Conservation (phyloP, 305 asterid species). For the Salvia sclarea region DNA sequence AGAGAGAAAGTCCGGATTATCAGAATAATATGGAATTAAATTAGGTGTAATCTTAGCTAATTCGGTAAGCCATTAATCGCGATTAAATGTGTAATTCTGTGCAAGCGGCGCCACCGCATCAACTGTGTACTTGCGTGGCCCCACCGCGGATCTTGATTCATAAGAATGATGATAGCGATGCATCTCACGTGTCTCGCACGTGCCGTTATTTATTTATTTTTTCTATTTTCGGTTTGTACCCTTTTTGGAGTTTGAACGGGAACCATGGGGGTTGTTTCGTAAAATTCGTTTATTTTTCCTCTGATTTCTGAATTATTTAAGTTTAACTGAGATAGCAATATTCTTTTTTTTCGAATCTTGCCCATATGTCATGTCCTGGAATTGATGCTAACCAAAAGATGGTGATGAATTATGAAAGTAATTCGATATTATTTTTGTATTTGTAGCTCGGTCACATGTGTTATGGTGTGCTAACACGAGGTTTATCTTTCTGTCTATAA, state of each 20-base stretch:
- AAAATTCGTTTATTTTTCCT: no score
- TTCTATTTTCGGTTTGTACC: slow-evolving; percentile 4
- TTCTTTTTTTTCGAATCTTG: no score
- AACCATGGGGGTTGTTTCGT: neutral
- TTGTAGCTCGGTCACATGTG: no score
- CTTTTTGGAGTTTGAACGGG: neutral
- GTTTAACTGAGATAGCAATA: no score
- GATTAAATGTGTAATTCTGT: neutral
- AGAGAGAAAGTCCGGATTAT: slow-evolving; percentile 1
- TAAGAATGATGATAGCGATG: slow-evolving; percentile 8
- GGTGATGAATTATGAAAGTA: no score
- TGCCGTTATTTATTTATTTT: slow-evolving; percentile 21
- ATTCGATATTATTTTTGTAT: no score
- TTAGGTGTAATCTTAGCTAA: slow-evolving; percentile 26
- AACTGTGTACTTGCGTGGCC: slow-evolving; percentile 25
- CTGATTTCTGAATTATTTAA: no score
- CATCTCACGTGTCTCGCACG: slow-evolving; percentile 41
- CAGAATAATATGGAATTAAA: slow-evolving; percentile 7
- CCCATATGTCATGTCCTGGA: no score
- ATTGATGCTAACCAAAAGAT: no score
- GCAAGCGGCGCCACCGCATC: slow-evolving; percentile 35
- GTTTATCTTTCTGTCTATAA: neutral
- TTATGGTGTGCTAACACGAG: neutral
- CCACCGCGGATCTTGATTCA: slow-evolving; percentile 24
- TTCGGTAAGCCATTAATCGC: slow-evolving; percentile 24